Conservation (phyloP, 23 red algal genomes). For the Cyanidiococcus yangmingshanensis region DNA sequence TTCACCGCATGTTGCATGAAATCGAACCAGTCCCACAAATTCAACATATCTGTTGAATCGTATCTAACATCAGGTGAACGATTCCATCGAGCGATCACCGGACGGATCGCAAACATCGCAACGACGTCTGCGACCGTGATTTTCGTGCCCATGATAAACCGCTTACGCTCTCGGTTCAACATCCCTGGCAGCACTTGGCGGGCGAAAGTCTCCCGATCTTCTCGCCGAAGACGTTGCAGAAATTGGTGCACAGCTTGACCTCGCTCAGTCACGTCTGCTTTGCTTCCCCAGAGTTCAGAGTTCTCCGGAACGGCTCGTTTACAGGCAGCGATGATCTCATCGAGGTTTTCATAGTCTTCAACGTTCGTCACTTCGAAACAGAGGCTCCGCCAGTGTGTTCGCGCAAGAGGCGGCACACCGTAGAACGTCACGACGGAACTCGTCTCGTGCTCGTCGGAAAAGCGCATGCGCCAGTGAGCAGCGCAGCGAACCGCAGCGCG, state of each 20-base stretch:
- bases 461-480: too few relatives aligned
- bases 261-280: neutral
- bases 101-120: neutral
- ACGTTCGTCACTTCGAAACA: neutral
- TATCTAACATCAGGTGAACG: neutral
- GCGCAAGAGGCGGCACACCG: neutral
- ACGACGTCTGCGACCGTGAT: neutral
- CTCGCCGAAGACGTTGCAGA: neutral
- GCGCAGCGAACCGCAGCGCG: too few relatives aligned
- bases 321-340: neutral
- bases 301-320: neutral
- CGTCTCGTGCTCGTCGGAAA: neutral
- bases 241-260: neutral
- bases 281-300: slow-evolving; percentile 4
- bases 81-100: neutral
- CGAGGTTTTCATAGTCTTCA: neutral
- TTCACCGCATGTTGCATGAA: neutral
- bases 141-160: neutral
- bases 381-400: neutral
- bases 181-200: neutral
- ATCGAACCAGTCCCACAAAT: neutral
- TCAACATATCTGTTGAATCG: neutral
- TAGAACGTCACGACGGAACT: neutral
- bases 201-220: neutral
- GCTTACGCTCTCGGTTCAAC: neutral